These are phyloP conservation scores for Boletus huronensis DNA, from an alignment of 768 basidiomycete species.

Conservation along the genomic window DNA sequence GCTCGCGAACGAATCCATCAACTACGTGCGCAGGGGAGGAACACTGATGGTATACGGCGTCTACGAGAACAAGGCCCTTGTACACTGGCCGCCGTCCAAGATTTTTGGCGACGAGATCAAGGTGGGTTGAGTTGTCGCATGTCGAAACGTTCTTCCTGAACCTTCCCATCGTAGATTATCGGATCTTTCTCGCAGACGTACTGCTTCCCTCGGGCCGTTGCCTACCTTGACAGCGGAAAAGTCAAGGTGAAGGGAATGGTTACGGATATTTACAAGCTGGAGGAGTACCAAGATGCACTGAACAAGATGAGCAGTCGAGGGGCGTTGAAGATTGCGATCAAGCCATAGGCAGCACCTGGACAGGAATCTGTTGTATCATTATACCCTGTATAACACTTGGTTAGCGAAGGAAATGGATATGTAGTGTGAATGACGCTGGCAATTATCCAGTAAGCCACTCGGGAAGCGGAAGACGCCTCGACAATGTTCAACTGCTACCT, in stretches of 20 bases:
- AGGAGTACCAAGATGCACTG: conserved; percentile 66
- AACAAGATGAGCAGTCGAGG: conserved; percentile 68
- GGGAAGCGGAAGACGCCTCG: too few relatives aligned
- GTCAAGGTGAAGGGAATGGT: conserved; percentile 81
- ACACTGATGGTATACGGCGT: conserved; percentile 89
- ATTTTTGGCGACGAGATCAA: conserved; percentile 72
- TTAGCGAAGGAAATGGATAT: neutral
- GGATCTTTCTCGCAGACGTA: conserved; percentile 87
- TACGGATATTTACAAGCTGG: conserved; percentile 61
- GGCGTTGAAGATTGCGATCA: conserved; percentile 60
- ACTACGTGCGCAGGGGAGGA: conserved; percentile 83
- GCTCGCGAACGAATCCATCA: conserved; percentile 83
- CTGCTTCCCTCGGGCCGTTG: conserved; percentile 90
- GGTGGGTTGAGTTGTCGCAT: conserved; percentile 27
- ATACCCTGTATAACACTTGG: conserved; percentile 16
- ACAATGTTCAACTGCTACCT: too few relatives aligned
- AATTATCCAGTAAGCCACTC: too few relatives aligned
- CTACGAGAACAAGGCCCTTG: conserved; percentile 79
- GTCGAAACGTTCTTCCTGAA: neutral
- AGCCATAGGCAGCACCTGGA: conserved; percentile 37
- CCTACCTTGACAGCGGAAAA: conserved; percentile 85
- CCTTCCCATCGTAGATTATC: conserved; percentile 55
- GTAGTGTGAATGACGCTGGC: too few relatives aligned
- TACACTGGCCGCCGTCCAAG: conserved; percentile 85
- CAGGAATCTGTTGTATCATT: conserved; percentile 13